Percentiles rank a stretch among this genome's conserved stretches.
Evolutionary conservation across 2,329 filamentous ascomycete species (phyloP).

Genomic region (Rutstroemia sp.): DNA sequence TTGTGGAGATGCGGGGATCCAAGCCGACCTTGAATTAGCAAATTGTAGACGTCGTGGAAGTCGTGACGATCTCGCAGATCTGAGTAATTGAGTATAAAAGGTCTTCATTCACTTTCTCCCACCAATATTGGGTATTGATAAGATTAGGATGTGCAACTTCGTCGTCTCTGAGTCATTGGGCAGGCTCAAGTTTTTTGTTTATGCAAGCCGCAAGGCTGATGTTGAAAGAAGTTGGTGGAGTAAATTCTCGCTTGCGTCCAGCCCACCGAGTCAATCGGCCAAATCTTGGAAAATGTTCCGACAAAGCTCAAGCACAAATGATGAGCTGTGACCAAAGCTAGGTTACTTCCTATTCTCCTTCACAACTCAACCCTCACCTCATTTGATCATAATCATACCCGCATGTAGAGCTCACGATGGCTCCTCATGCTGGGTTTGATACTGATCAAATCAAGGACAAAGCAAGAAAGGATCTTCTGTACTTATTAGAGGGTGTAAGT

Average conservation of each 20-base stretch:
- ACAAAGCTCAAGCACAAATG: not conserved
- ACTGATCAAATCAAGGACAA: constrained; percentile 70
- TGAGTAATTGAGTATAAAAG: constrained; percentile 17
- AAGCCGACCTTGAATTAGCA: constrained; percentile 12
- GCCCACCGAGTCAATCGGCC: not conserved
- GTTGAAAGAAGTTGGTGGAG: not conserved
- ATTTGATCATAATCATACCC: constrained; percentile 18
- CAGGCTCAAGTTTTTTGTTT: constrained; percentile 8
- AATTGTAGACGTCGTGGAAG: constrained; percentile 11
- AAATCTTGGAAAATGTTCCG: not conserved
- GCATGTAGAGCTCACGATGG: constrained; percentile 55
- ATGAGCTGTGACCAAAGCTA: not conserved
- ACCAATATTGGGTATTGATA: constrained; percentile 12
- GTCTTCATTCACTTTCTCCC: constrained; percentile 24
- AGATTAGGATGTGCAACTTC: constrained; percentile 7
- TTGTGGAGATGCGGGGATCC: constrained; percentile 10
- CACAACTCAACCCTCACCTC: not conserved
- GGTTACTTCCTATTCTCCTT: not conserved
- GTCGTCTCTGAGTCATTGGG: constrained; percentile 24
- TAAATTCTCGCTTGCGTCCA: constrained; percentile 2
- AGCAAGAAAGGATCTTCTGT: constrained; percentile 80
- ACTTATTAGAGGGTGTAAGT: constrained; percentile 92
- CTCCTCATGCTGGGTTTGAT: constrained; percentile 63
- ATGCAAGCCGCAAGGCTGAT: constrained; percentile 11
- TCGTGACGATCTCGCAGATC: constrained; percentile 28